These are phyloP conservation scores for Suillus spraguei DNA, from an alignment of 768 basidiomycete species.

Conservation along the genomic window DNA sequence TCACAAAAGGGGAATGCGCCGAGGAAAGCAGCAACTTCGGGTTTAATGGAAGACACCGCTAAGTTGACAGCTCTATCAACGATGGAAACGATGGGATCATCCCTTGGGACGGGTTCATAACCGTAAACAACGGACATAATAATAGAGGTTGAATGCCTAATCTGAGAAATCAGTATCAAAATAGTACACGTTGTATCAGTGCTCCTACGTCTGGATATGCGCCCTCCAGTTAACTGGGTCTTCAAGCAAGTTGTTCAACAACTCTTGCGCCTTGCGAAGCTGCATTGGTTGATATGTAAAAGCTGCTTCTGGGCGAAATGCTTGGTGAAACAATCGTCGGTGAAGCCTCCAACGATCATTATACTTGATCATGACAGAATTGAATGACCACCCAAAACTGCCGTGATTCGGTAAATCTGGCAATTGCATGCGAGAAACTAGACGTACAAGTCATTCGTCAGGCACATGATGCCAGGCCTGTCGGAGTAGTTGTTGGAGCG, in stretches of 20 bases:
- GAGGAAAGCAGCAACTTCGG: conserved; percentile 36
- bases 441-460: conserved; percentile 34
- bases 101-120: conserved; percentile 25
- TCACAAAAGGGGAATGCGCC: conserved; percentile 41
- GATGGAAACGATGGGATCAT: conserved; percentile 30
- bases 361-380: conserved; percentile 31
- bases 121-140: conserved; percentile 36
- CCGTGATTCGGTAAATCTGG: neutral
- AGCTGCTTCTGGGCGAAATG: conserved; percentile 26
- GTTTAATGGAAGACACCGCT: conserved; percentile 23
- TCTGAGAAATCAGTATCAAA: neutral
- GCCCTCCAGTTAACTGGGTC: conserved; percentile 18
- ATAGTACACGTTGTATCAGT: neutral
- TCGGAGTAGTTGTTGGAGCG: conserved; percentile 49
- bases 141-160: conserved; percentile 28
- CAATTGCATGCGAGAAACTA: neutral
- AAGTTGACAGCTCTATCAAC: conserved; percentile 29
- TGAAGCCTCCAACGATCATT: conserved; percentile 32
- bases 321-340: conserved; percentile 30
- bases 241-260: conserved; percentile 28
- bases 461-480: conserved; percentile 33
- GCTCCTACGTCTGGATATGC: conserved; percentile 30
- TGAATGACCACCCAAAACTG: conserved; percentile 34
- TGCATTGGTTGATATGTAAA: conserved; percentile 25
- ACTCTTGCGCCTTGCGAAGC: conserved; percentile 28